These are phyloP conservation scores for Aspergillus sergii DNA, from an alignment of 2,329 filamentous ascomycete species.

Conservation along the genomic window DNA sequence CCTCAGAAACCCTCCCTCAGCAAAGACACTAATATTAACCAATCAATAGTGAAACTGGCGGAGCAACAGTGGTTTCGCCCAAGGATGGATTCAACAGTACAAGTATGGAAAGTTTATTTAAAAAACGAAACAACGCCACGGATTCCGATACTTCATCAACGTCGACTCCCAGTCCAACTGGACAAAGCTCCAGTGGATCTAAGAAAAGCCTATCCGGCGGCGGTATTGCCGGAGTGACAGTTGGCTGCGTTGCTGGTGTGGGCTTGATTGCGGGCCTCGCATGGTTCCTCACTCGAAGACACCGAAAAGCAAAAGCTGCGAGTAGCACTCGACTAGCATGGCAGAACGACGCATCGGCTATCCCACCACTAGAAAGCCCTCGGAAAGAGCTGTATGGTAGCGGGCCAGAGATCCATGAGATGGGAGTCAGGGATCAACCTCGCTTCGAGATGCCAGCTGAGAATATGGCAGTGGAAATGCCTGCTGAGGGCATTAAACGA, in stretches of 20 bases:
- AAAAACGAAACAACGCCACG: background rate
- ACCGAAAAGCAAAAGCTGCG: background rate
- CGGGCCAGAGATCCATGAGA: background rate
- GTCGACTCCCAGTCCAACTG: background rate
- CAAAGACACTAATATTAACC: background rate
- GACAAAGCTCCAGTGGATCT: background rate
- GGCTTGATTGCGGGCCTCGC: background rate
- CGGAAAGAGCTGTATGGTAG: background rate
- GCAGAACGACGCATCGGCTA: background rate
- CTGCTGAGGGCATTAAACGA: background rate
- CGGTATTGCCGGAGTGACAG: background rate
- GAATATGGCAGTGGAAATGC: background rate
- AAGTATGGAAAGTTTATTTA: background rate
- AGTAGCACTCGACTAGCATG: background rate
- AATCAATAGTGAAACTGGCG: slow-evolving; percentile 1
- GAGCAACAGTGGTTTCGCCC: slow-evolving; percentile 9
- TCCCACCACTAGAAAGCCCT: background rate
- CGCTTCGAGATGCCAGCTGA: background rate
- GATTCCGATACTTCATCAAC: background rate
- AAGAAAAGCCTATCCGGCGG: background rate
- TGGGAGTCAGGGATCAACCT: background rate
- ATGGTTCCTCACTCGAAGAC: background rate
- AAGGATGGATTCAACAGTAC: background rate
- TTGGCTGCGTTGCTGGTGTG: background rate
- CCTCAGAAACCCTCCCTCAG: too few species aligned